Conservation (phyloP, 148 eudicot genomes). For the Fagopyrum homotropicum region DNA sequence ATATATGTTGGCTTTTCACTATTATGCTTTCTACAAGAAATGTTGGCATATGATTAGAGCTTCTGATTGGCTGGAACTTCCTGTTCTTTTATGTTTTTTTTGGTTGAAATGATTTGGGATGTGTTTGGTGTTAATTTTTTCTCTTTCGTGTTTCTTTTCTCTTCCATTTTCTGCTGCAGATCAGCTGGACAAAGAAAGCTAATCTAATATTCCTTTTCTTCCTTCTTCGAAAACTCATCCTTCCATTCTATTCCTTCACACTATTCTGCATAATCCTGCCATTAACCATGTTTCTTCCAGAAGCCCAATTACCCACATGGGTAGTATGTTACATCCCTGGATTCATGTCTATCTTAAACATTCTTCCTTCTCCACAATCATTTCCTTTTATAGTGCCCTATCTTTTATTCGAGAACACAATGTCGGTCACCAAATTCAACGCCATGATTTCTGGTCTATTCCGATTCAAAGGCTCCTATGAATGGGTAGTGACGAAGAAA, state of each 20-base stretch:
- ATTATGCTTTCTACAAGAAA: neutral
- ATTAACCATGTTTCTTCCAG: constrained; percentile 85
- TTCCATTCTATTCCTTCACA: constrained; percentile 90
- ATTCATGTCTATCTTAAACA: constrained; percentile 67
- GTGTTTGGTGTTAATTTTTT: neutral
- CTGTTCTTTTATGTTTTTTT: neutral
- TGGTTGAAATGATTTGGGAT: neutral
- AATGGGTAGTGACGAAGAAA: constrained; percentile 91
- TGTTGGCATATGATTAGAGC: neutral
- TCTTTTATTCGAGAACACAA: constrained; percentile 79
- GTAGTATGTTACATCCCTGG: constrained; percentile 90
- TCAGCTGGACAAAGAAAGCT: constrained; percentile 68
- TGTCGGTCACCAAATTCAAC: constrained; percentile 91
- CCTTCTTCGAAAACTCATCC: constrained; percentile 80
- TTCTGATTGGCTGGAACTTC: neutral
- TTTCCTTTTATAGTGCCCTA: constrained; percentile 88
- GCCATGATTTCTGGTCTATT: constrained; percentile 94
- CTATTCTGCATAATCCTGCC: constrained; percentile 94
- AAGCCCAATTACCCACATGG: constrained; percentile 86
- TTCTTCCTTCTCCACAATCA: constrained; percentile 81
- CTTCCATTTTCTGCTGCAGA: constrained; percentile 41
- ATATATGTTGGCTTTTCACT: neutral
- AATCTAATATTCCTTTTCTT: constrained; percentile 79
- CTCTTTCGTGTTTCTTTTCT: neutral
- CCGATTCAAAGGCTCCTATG: constrained; percentile 67